Percentiles rank a stretch among this genome's conserved stretches.
phyloP scores from a whole-genome alignment of 805 yeast species.

The Zygoascus tannicola region DNA sequence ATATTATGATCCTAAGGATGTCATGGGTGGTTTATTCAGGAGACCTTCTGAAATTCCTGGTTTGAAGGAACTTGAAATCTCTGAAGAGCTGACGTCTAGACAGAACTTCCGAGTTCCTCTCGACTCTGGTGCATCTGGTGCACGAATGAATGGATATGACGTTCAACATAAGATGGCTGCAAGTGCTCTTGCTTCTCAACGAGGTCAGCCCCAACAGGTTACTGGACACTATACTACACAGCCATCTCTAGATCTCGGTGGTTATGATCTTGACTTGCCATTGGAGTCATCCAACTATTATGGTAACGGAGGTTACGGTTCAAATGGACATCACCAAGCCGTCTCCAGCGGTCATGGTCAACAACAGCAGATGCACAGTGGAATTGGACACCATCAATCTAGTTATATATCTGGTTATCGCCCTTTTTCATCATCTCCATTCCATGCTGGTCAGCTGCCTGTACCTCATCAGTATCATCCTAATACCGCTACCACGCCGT shows the following conservation, averaged over 20 bases:
- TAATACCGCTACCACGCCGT: background rate
- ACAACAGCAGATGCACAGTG: background rate
- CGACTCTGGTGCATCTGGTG: conserved; percentile 10
- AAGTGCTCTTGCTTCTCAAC: background rate
- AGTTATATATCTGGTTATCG: background rate
- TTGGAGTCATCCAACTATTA: background rate
- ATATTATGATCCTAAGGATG: conserved; percentile 72
- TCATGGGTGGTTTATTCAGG: conserved; percentile 43
- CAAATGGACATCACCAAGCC: background rate
- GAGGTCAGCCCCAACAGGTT: conserved; percentile 7
- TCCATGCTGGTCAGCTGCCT: background rate
- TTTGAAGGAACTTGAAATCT: conserved; percentile 39
- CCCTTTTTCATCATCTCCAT: background rate
- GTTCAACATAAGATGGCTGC: background rate
- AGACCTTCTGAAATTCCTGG: conserved; percentile 48
- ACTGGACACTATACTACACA: background rate
- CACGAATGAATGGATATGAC: background rate
- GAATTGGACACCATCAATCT: background rate
- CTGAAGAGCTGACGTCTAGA: conserved; percentile 28
- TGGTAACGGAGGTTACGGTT: no score
- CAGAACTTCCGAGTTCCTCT: conserved; percentile 29
- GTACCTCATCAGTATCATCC: background rate
- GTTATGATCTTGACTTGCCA: conserved; percentile 5
- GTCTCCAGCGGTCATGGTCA: background rate
- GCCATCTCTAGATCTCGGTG: background rate